These are phyloP conservation scores for Barnettozyma vustinii DNA, from an alignment of 805 yeast species.

Conservation along the genomic window DNA sequence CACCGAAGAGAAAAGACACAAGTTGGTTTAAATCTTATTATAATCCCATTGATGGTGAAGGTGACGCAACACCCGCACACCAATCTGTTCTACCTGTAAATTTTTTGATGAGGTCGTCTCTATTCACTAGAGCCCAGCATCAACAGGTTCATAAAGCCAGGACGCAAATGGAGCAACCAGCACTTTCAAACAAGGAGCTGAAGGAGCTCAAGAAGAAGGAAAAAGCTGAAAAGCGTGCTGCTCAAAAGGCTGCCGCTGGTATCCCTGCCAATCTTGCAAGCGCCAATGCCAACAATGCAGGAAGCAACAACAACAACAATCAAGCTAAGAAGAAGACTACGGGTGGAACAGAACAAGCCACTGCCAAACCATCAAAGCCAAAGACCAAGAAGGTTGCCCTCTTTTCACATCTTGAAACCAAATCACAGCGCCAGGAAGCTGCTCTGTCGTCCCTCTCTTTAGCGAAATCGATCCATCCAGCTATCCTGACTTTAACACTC, in stretches of 20 bases:
- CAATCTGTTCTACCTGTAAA: background rate
- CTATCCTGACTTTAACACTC: constrained; percentile 70
- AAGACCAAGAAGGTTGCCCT: constrained; percentile 49
- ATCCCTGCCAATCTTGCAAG: constrained; percentile 34
- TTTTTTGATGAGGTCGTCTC: background rate
- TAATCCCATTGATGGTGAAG: background rate
- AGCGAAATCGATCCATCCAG: constrained; percentile 71
- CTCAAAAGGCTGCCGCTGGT: constrained; percentile 68
- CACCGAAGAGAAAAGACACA: too few species aligned
- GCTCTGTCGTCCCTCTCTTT: constrained; percentile 20
- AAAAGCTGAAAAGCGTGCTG: constrained; percentile 90
- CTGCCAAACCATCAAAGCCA: constrained; percentile 7
- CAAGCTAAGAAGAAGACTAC: constrained; percentile 1
- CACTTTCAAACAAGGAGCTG: constrained; percentile 68
- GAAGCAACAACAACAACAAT: constrained; percentile 3
- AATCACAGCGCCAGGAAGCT: constrained; percentile 59
- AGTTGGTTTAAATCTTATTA: background rate
- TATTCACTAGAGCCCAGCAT: too few species aligned
- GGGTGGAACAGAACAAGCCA: background rate
- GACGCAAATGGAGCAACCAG: constrained; percentile 22
- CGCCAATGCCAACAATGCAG: constrained; percentile 24
- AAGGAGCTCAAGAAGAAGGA: constrained; percentile 85
- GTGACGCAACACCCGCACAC: constrained; percentile 3
- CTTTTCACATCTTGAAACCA: constrained; percentile 75
- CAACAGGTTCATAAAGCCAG: background rate